Percentiles rank a stretch among this genome's conserved stretches.
Conservation (phyloP, 2,329 filamentous ascomycete species). For the Chaetomiaceae sp. region DNA sequence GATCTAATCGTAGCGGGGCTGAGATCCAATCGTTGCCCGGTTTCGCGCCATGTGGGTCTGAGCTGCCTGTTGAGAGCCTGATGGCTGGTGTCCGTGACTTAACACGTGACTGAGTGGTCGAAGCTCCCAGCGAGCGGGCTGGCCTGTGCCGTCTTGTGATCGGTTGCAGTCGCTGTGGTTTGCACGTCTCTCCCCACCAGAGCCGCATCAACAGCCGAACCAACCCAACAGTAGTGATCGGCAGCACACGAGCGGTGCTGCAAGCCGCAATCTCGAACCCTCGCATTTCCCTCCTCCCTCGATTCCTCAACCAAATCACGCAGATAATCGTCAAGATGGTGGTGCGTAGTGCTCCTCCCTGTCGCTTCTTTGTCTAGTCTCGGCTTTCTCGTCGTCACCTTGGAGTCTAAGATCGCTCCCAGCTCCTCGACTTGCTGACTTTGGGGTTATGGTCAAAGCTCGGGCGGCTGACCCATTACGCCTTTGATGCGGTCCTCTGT, state of each 20-base stretch:
- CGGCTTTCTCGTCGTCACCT: constrained; percentile 18
- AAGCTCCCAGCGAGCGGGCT: constrained; percentile 2
- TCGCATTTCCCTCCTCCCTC: constrained; percentile 1
- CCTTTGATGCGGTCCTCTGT: constrained; percentile 92
- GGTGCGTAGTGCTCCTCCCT: constrained; percentile 20
- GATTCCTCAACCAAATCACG: background rate
- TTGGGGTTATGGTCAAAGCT: constrained; percentile 71
- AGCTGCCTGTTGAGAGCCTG: background rate
- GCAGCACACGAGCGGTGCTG: background rate
- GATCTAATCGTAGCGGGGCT: background rate
- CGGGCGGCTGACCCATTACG: constrained; percentile 88
- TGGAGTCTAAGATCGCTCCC: constrained; percentile 36
- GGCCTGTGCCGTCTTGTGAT: constrained; percentile 6
- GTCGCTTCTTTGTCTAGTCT: constrained; percentile 8
- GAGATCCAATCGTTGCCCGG: constrained; percentile 10
- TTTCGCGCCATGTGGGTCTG: constrained; percentile 12
- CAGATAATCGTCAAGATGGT: constrained; percentile 25
- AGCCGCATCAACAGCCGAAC: background rate
- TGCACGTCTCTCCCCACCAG: background rate
- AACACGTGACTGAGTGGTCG: constrained; percentile 11
- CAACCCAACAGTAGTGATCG: constrained; percentile 5
- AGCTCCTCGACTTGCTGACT: constrained; percentile 63
- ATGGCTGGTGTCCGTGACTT: constrained; percentile 8
- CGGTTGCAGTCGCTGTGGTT: background rate
- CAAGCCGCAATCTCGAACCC: background rate